Evolutionary conservation across 176 grass and related monocot genomes (phyloP), one percentile per base, ranked within the genome.

Genomic region (Urochloa ruziziensis): DNA sequence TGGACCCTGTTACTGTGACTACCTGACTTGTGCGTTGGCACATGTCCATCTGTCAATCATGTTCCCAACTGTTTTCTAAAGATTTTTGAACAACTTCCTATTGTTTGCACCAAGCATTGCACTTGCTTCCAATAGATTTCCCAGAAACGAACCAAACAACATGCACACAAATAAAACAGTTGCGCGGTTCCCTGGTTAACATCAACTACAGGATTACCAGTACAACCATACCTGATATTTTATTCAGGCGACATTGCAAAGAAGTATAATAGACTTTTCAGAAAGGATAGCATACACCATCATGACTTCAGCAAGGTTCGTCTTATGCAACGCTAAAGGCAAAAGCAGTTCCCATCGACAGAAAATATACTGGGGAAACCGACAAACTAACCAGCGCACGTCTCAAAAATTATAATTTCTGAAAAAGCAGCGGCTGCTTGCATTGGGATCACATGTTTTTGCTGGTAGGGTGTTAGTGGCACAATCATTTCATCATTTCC

Each of bases 371-470:
- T 32, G 28, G 8, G 53, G 33, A 46, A 63, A 69, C 28, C 61
- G 58, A 89, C 77, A 77, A 67, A 62, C 28, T 30, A 69, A 62
- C 11, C 43, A 61, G 24, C n/a, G 7, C 43, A 37, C 30, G 65
- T 80, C 13, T 29, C 43, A 0, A 75, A 52, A 32, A 11, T 72
- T 47, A 71, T 62, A 68, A 67, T n/a, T 61, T 68, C 19, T 35
- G 43, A 29, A 35, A 81, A 86, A 36, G 83, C 43, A 64, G 64
- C 24, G 78, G 57, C 73, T 82, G 83, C 78, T 86, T 90, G 64
- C 65, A 72, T 66, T 30, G 64, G 60, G 64, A 63, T 82, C 78
- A 86, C 83, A 86, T 86, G 79, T 51, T 67, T 35, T 82, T 28
- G 68, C 46, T 86, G 29, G 46, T 63, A 71, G 44, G 56, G 36